A percentile compares a stretch with the other conserved stretches of the same genome.
phyloP scores from a whole-genome alignment of 1,284 basidiomycete genomes.

The Xerocomus nothofagi region DNA sequence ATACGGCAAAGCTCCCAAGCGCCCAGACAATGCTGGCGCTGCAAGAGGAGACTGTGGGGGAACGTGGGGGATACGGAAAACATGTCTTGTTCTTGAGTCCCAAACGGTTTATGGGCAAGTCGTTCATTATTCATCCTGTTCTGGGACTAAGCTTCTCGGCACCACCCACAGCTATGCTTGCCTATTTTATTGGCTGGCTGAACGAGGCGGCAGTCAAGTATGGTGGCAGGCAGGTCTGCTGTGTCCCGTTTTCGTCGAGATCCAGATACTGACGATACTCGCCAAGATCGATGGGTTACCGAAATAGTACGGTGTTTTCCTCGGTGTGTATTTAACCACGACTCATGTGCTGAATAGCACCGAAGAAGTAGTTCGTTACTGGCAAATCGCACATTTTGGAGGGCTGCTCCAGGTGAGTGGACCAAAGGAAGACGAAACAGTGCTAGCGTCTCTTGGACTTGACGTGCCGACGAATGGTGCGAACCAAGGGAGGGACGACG shows the following conservation, averaged over 20 bases:
- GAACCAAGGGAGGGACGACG: neutral
- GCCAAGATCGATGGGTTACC: constrained; percentile 6
- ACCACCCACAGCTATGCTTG: neutral
- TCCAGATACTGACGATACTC: neutral
- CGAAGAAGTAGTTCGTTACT: neutral
- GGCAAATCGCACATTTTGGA: neutral
- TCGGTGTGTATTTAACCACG: neutral
- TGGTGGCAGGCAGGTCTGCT: constrained; percentile 17
- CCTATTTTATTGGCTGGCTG: constrained; percentile 11
- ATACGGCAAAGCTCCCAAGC: constrained; percentile 14
- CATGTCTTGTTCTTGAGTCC: neutral
- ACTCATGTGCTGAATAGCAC: neutral
- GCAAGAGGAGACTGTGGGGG: neutral
- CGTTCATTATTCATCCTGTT: neutral
- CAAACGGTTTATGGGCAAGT: neutral
- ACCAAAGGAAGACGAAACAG: neutral
- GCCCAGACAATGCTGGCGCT: neutral
- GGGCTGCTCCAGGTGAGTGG: neutral
- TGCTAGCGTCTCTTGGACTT: neutral
- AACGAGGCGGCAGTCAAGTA: constrained; percentile 11
- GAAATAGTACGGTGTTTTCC: constrained; percentile 1
- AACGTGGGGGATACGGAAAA: constrained; percentile 20
- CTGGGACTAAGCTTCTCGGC: neutral
- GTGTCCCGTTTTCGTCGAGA: neutral
- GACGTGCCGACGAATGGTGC: too few relatives aligned